Conservation (phyloP, 345 rosid genomes). For the Rhodamnia rubescens region DNA sequence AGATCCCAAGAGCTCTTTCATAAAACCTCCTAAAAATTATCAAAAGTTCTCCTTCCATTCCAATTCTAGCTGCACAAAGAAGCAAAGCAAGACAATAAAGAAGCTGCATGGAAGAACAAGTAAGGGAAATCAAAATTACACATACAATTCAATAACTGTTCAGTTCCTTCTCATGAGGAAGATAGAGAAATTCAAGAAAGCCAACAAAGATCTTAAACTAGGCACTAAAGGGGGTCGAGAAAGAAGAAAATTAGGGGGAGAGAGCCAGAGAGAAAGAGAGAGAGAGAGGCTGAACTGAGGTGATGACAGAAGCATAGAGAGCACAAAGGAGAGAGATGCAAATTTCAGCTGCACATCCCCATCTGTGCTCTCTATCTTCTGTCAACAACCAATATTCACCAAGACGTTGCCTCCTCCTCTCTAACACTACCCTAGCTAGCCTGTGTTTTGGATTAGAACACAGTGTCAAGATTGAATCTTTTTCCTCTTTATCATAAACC, state of each 20-base stretch:
- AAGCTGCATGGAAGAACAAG: not conserved
- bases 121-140: not conserved
- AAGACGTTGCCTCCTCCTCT: constrained; percentile 3
- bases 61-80: not conserved
- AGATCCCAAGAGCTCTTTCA: not conserved
- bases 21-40: not conserved
- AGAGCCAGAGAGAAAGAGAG: not conserved
- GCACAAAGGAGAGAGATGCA: constrained; percentile 73
- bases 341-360: constrained; percentile 40
- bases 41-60: not conserved
- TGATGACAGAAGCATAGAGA: constrained; percentile 91
- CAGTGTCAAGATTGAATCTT: not conserved
- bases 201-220: not conserved
- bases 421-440: not conserved
- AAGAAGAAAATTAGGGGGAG: not conserved
- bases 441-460: not conserved
- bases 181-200: not conserved
- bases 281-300: not conserved
- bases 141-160: not conserved
- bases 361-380: constrained; percentile 99
- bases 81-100: not conserved
- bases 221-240: not conserved
- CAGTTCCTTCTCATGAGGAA: not conserved
- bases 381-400: constrained; percentile 50
- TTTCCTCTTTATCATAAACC: not conserved